Evolutionary conservation across 2,329 filamentous ascomycete genomes (phyloP), one percentile per base, ranked within the genome.

Genomic region (Ascochyta lentis): DNA sequence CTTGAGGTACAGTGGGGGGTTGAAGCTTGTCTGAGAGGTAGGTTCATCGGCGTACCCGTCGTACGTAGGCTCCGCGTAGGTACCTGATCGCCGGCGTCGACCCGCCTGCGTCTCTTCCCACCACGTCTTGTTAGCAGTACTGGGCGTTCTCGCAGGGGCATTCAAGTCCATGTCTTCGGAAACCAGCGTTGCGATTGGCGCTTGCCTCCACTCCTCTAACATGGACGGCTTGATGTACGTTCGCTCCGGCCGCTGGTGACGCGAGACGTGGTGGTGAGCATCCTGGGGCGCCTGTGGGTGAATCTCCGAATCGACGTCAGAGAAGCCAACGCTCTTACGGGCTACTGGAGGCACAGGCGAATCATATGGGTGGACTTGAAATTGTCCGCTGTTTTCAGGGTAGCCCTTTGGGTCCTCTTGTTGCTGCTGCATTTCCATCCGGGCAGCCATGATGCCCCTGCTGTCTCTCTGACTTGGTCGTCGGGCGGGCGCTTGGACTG

Each of bases 1-100:
- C 75, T 92, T 93, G 49, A 99, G 81, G 71, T 91, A 93, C 34
- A 99, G 77, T 3, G 86, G 84, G 22, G 95, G 95, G 64, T 90
- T 90, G 76, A 98, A 99, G 55, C 84, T 84, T 16, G 90, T 91
- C 78, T 76, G 80, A 79, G 83, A 83, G 59, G 84, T 82, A 34
- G 79, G 81, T 51, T 89, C 85, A 62, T 90, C 87, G 59, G 88
- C 87, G 68, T 87, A 85, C 15, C 86, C 86, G 65, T 89, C 86
- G 63, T 88, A 90, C 0, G 85, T 82, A 78, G 80, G 61, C 31
- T 71, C 68, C 33, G 67, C 66, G 47, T 74, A 72, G 8, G 61
- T 58, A n/a, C 65, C 58, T 4, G 70, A 68, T 15, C 71, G 70
- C 60, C 76, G 75, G 35, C 76, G 77, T 43, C 79, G 77, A 2